phyloP scores from a whole-genome alignment of 2,329 filamentous ascomycete genomes.

The Ophiocordyceps sinensis region DNA sequence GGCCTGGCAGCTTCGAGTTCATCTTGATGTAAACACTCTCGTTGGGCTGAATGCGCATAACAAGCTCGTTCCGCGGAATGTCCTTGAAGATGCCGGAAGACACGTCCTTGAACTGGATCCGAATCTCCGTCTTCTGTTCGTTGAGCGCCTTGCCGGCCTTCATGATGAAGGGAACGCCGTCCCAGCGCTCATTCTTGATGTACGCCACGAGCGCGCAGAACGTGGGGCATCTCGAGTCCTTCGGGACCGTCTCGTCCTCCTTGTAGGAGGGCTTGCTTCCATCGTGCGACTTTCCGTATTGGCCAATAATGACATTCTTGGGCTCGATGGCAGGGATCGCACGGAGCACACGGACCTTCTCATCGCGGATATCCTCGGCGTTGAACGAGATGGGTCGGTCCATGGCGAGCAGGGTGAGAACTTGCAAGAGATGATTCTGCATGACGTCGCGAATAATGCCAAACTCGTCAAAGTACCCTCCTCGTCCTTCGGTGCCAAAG shows the following conservation, averaged over 20 bases:
- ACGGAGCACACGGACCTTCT: constrained; percentile 92
- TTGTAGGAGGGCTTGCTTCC: constrained; percentile 96
- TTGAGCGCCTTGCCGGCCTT: constrained; percentile 98
- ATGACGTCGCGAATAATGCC: constrained; percentile 99
- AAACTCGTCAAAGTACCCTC: constrained; percentile 98
- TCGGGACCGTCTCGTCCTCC: constrained; percentile 95
- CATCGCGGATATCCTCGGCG: constrained; percentile 92
- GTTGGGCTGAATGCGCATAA: constrained; percentile 98
- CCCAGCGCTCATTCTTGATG: constrained; percentile 99
- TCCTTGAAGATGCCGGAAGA: constrained; percentile 99
- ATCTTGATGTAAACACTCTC: constrained; percentile 99
- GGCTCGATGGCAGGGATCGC: constrained; percentile 91
- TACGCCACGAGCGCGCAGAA: constrained; percentile 96
- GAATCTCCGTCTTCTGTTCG: constrained; percentile 98
- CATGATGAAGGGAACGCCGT: constrained; percentile 97
- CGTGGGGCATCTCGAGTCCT: constrained; percentile 92
- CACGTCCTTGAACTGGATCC: constrained; percentile 98
- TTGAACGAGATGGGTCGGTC: constrained; percentile 97
- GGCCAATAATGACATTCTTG: constrained; percentile 99
- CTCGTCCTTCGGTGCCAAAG: constrained; percentile 93
- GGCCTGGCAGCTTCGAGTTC: constrained; percentile 97
- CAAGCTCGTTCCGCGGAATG: constrained; percentile 96
- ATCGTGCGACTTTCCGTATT: constrained; percentile 93
- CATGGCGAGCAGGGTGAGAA: constrained; percentile 92
- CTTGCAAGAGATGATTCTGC: constrained; percentile 98